These are phyloP conservation scores for Hagleromyces aurorensis DNA, from an alignment of 805 yeast species.

Conservation along the genomic window DNA sequence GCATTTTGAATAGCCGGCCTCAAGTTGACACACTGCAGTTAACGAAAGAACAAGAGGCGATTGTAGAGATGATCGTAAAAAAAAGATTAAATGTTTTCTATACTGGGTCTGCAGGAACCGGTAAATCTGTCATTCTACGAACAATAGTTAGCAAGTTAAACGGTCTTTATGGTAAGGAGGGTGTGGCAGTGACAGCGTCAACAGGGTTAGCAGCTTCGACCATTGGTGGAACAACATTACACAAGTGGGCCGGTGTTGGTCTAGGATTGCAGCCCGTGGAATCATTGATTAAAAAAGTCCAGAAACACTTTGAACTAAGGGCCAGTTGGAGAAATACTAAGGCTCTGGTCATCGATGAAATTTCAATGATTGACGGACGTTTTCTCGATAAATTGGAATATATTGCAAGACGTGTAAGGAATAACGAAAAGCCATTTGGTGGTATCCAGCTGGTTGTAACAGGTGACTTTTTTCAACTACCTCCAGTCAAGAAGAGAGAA, in stretches of 20 bases:
- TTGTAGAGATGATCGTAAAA: slow-evolving; percentile 45
- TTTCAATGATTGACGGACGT: slow-evolving; percentile 85
- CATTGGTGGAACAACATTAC: slow-evolving; percentile 85
- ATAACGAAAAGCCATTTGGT: slow-evolving; percentile 64
- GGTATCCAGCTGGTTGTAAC: slow-evolving; percentile 85
- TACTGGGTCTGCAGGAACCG: slow-evolving; percentile 86
- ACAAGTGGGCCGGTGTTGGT: slow-evolving; percentile 81
- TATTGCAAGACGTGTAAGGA: slow-evolving; percentile 54
- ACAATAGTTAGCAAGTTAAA: slow-evolving; percentile 52
- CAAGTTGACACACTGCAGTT: slow-evolving; percentile 16
- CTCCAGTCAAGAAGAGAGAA: slow-evolving; percentile 62
- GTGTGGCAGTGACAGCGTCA: slow-evolving; percentile 86
- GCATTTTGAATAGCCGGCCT: too few relatives aligned
- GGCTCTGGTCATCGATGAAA: slow-evolving; percentile 82
- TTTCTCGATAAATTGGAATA: slow-evolving; percentile 67
- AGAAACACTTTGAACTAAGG: slow-evolving; percentile 12
- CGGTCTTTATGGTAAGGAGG: slow-evolving; percentile 35
- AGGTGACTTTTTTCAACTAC: slow-evolving; percentile 95
- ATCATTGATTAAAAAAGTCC: slow-evolving; percentile 30
- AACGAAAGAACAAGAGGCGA: slow-evolving; percentile 43
- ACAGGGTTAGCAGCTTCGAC: slow-evolving; percentile 95
- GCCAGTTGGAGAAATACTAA: slow-evolving; percentile 52
- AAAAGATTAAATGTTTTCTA: slow-evolving; percentile 53
- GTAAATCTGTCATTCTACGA: slow-evolving; percentile 64
- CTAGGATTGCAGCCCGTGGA: slow-evolving; percentile 50